phyloP scores from a whole-genome alignment of 1,284 basidiomycete species.

The Ganoderma leucocontextum region DNA sequence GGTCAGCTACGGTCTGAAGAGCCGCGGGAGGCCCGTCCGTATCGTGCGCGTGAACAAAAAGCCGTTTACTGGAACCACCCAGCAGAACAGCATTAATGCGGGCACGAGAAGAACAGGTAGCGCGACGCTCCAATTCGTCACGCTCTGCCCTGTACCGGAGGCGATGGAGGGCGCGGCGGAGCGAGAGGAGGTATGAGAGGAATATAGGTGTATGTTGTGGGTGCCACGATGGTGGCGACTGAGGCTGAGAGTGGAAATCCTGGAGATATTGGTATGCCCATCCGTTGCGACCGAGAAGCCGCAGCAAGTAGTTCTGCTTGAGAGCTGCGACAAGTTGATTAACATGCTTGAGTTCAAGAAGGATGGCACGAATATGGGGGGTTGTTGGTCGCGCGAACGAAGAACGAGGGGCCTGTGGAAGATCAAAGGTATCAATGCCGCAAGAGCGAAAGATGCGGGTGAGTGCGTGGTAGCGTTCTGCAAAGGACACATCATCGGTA shows the following conservation, averaged over 20 bases:
- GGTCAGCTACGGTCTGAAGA: background rate
- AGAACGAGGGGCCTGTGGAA: background rate
- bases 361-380: background rate
- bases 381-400: background rate
- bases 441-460: background rate
- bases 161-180: background rate
- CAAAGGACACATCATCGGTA: background rate
- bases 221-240: background rate
- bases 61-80: background rate
- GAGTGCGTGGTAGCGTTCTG: background rate
- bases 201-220: background rate
- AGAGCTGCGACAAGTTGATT: background rate
- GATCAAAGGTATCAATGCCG: background rate
- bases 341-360: background rate
- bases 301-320: background rate
- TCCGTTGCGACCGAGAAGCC: background rate
- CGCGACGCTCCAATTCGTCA: background rate
- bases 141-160: background rate
- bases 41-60: background rate
- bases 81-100: background rate
- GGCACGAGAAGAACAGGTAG: background rate
- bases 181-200: background rate
- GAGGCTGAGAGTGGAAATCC: background rate
- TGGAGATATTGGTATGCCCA: background rate
- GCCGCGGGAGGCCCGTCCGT: background rate